phyloP scores from a whole-genome alignment of 352 stramenopile species.

The Phytophthora gonapodyides region DNA sequence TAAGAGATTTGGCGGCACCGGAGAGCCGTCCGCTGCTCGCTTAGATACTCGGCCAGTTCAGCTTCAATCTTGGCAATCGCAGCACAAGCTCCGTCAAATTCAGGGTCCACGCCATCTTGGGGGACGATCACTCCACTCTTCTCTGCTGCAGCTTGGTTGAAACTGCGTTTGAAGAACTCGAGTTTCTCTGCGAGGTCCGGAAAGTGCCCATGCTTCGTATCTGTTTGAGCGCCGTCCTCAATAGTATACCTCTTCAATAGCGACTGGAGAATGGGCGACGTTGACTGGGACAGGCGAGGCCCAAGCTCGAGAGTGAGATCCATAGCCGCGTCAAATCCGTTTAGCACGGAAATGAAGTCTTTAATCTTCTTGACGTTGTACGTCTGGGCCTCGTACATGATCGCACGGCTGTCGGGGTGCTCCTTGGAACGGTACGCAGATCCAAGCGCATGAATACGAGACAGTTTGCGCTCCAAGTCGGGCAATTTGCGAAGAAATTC shows the following conservation, averaged over 20 bases:
- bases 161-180: constrained; percentile 96
- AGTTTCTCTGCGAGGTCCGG: constrained; percentile 92
- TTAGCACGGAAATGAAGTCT: constrained; percentile 90
- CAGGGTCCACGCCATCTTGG: constrained; percentile 91
- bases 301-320: constrained; percentile 86
- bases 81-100: constrained; percentile 93
- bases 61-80: constrained; percentile 86
- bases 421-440: constrained; percentile 77
- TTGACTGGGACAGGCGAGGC: constrained; percentile 62
- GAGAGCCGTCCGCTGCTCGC: constrained; percentile 69
- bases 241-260: constrained; percentile 52
- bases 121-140: constrained; percentile 94
- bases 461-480: constrained; percentile 97
- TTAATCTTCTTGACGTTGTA: constrained; percentile 99
- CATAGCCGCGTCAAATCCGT: constrained; percentile 87
- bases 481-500: constrained; percentile 90
- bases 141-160: constrained; percentile 94
- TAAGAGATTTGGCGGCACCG: constrained; percentile 92
- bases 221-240: constrained; percentile 20
- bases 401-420: constrained; percentile 96
- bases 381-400: constrained; percentile 97
- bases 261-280: constrained; percentile 58
- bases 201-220: constrained; percentile 69
- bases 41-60: constrained; percentile 93
- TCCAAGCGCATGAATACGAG: constrained; percentile 96